Conservation (phyloP, 352 stramenopile species). For the Pythium chondricola region DNA sequence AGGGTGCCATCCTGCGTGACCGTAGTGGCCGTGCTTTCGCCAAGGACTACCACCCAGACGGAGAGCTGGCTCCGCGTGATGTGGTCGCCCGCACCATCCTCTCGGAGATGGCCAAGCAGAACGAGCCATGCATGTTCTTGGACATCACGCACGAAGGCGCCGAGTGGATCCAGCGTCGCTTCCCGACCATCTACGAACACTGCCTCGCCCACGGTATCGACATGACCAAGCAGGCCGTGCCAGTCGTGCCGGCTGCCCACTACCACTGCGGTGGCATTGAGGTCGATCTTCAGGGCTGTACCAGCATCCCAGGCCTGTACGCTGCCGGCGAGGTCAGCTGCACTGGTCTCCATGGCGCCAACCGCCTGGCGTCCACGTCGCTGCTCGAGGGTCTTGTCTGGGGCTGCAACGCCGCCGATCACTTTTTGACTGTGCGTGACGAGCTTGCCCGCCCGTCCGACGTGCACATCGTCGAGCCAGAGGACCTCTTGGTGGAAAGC, state of each 20-base stretch:
- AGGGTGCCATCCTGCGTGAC: slow-evolving; percentile 89
- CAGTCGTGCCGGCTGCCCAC: slow-evolving; percentile 90
- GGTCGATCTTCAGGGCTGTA: slow-evolving; percentile 85
- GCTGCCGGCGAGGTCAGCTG: slow-evolving; percentile 92
- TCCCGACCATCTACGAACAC: slow-evolving; percentile 85
- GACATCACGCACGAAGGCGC: slow-evolving; percentile 89
- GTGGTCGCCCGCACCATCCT: slow-evolving; percentile 92
- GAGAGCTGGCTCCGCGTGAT: slow-evolving; percentile 90
- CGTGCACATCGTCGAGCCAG: neutral
- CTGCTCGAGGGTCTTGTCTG: slow-evolving; percentile 93
- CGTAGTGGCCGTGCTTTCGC: slow-evolving; percentile 75
- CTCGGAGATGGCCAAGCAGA: slow-evolving; percentile 81
- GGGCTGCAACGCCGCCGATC: slow-evolving; percentile 84
- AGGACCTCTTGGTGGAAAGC: neutral
- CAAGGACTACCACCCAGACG: slow-evolving; percentile 89
- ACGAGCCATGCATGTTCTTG: slow-evolving; percentile 84
- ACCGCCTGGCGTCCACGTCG: slow-evolving; percentile 91
- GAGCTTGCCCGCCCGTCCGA: slow-evolving; percentile 26
- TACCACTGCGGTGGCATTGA: slow-evolving; percentile 93
- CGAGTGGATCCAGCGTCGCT: slow-evolving; percentile 82
- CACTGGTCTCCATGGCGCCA: slow-evolving; percentile 92
- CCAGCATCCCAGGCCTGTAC: slow-evolving; percentile 80
- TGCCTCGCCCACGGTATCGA: slow-evolving; percentile 78
- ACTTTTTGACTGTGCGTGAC: slow-evolving; percentile 25
- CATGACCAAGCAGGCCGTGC: slow-evolving; percentile 86